Percentiles rank a stretch among this genome's conserved stretches.
These are phyloP conservation scores for Neurospora sp. DNA, from an alignment of 495 filamentous ascomycete species.

Conservation along the genomic window DNA sequence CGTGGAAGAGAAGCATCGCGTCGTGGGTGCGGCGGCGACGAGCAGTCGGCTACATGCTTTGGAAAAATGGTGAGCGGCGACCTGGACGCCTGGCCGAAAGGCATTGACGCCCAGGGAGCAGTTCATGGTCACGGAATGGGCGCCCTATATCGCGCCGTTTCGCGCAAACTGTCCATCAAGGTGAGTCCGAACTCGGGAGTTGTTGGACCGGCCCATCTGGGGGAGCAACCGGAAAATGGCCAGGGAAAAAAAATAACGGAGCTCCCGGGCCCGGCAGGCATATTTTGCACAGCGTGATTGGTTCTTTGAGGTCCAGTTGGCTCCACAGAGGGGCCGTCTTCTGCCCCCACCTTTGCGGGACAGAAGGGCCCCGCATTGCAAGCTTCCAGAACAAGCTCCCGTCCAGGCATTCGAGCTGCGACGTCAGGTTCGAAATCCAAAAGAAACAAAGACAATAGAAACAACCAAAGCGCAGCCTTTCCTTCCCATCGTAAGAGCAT, in stretches of 20 bases:
- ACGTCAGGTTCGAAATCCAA: neutral
- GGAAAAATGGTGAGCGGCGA: constrained; percentile 13
- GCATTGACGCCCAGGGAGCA: constrained; percentile 21
- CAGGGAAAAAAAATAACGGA: constrained; percentile 1
- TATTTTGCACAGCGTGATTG: neutral
- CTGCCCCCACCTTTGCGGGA: neutral
- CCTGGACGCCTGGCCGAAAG: constrained; percentile 20
- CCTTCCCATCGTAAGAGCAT: neutral
- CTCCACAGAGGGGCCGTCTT: neutral
- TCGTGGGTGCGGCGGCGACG: neutral
- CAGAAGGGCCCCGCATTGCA: neutral
- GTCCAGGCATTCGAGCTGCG: neutral
- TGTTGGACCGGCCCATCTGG: neutral
- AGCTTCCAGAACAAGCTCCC: neutral
- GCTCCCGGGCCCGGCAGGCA: constrained; percentile 2
- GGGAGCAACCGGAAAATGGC: neutral
- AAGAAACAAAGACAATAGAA: too few species aligned
- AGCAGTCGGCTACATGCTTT: constrained; percentile 3
- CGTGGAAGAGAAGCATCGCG: constrained; percentile 11
- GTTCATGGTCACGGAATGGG: constrained; percentile 17
- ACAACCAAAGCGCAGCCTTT: too few species aligned
- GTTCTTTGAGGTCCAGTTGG: neutral
- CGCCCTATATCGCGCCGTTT: constrained; percentile 15
- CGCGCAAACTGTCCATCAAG: constrained; percentile 19
- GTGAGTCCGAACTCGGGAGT: neutral